Conservation (phyloP, 768 basidiomycete genomes). For the Psilocybe tampanensis region DNA sequence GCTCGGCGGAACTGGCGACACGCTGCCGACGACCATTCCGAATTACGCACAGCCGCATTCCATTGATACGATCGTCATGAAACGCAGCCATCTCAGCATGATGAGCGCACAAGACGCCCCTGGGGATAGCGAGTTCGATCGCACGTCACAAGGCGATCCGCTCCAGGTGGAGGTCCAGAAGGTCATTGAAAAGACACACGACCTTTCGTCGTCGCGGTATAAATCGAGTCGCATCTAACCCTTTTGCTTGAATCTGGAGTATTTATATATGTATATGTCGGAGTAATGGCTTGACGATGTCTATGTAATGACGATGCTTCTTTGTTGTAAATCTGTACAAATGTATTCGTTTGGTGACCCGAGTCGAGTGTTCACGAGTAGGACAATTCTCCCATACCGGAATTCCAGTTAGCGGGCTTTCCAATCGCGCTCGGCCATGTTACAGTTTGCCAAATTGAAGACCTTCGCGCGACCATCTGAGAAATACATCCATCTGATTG, state of each 20-base stretch:
- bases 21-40: neutral
- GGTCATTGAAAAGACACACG: neutral
- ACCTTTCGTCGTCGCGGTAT: neutral
- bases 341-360: too few relatives aligned
- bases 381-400: too few relatives aligned
- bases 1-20: neutral
- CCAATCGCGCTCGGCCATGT: too few relatives aligned
- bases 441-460: too few relatives aligned
- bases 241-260: neutral
- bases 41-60: neutral
- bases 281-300: neutral
- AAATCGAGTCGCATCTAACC: neutral
- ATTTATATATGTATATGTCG: neutral
- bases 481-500: too few relatives aligned
- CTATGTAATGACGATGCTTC: too few relatives aligned
- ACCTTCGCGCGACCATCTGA: too few relatives aligned
- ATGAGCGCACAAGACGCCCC: neutral
- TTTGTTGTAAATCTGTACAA: too few relatives aligned
- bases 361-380: too few relatives aligned
- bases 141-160: neutral
- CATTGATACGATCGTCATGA: neutral
- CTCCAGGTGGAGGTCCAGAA: neutral
- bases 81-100: neutral
- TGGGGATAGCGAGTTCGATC: neutral
- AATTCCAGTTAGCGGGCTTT: too few relatives aligned